Evolutionary conservation across 1,284 basidiomycete genomes (phyloP).

Genomic region (Tausonia pullulans): DNA sequence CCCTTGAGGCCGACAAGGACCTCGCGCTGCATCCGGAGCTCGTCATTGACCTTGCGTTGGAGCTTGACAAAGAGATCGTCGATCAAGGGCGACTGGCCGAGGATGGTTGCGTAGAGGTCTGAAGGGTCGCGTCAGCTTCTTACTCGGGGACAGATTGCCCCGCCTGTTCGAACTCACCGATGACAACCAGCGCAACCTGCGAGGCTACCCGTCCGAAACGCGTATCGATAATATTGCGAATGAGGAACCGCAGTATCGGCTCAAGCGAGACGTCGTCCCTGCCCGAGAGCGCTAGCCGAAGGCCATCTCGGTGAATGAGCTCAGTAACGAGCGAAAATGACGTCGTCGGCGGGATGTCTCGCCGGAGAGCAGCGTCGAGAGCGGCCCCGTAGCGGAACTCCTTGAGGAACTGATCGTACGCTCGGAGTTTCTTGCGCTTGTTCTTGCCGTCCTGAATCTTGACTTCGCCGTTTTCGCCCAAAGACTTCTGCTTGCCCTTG

Average conservation of each 20-base stretch:
- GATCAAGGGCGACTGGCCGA: slow-evolving; percentile 88
- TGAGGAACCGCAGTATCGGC: slow-evolving; percentile 72
- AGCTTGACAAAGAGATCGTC: slow-evolving; percentile 77
- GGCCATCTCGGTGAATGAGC: slow-evolving; percentile 81
- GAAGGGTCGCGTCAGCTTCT: not conserved
- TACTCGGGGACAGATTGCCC: not conserved
- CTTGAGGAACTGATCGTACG: slow-evolving; percentile 85
- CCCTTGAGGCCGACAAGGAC: slow-evolving; percentile 15
- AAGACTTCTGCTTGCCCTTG: slow-evolving; percentile 35
- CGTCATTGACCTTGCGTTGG: slow-evolving; percentile 68
- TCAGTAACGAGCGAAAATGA: slow-evolving; percentile 90
- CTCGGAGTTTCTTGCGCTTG: slow-evolving; percentile 60
- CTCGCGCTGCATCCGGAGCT: slow-evolving; percentile 83
- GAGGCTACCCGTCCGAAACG: slow-evolving; percentile 81
- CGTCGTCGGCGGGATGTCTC: slow-evolving; percentile 69
- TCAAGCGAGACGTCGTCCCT: slow-evolving; percentile 91
- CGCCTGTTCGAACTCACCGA: slow-evolving; percentile 50
- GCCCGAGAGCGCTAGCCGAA: slow-evolving; percentile 73
- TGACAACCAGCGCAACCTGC: slow-evolving; percentile 67
- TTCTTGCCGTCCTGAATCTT: slow-evolving; percentile 44
- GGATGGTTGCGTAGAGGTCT: slow-evolving; percentile 85
- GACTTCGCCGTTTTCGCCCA: slow-evolving; percentile 54
- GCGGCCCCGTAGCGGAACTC: slow-evolving; percentile 91
- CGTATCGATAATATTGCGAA: slow-evolving; percentile 79
- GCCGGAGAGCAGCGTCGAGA: slow-evolving; percentile 57